Conservation (phyloP, 2,329 filamentous ascomycete species). For the Rutstroemia sp. region DNA sequence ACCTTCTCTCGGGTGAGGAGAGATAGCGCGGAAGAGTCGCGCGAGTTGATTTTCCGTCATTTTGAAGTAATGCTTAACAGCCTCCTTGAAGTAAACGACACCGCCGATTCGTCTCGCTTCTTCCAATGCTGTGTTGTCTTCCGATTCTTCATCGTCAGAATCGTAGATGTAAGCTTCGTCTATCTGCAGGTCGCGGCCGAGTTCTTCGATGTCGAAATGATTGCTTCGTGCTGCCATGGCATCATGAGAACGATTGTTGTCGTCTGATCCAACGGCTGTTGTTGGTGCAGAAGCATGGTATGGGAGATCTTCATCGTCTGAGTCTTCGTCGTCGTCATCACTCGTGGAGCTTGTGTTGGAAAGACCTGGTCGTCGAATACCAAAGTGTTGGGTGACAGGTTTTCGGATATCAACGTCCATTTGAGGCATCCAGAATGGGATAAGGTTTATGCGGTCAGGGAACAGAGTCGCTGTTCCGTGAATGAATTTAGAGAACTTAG, state of each 20-base stretch:
- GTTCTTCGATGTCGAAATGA: conserved; percentile 71
- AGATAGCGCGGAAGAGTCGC: conserved; percentile 13
- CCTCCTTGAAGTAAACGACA: conserved; percentile 62
- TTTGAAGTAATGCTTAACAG: conserved; percentile 37
- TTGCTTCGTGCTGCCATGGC: conserved; percentile 31
- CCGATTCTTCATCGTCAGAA: conserved; percentile 77
- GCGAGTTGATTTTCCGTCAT: conserved; percentile 15
- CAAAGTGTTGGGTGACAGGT: conserved; percentile 79
- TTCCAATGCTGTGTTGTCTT: conserved; percentile 67
- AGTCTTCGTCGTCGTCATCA: conserved; percentile 66
- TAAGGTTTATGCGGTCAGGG: conserved; percentile 75
- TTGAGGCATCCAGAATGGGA: conserved; percentile 97
- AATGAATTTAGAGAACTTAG: conserved; percentile 99
- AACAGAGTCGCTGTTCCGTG: conserved; percentile 87
- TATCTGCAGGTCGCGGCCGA: conserved; percentile 48
- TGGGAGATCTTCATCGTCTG: conserved; percentile 47
- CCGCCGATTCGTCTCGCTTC: conserved; percentile 72
- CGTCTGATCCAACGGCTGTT: conserved; percentile 12
- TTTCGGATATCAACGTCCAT: conserved; percentile 98
- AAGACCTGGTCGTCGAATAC: conserved; percentile 73
- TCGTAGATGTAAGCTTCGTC: conserved; percentile 84
- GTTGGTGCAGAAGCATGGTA: background rate
- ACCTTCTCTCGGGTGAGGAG: conserved; percentile 13
- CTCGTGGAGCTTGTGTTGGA: conserved; percentile 72
- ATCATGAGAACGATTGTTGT: conserved; percentile 16